Conservation (phyloP, 306 rosid species). For the Geum urbanum region DNA sequence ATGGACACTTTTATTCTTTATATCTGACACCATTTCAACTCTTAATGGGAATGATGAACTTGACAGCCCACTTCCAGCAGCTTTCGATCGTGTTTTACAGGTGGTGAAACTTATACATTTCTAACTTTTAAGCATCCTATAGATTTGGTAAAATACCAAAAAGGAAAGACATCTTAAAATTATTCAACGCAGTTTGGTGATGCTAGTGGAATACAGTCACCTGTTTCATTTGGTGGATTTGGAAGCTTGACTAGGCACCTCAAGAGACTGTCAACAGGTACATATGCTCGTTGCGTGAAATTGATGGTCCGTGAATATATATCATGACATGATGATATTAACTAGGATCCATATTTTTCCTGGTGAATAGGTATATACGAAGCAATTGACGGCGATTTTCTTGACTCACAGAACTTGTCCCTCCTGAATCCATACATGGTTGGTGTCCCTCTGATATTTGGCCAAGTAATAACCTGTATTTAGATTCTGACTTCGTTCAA, state of each 20-base stretch:
- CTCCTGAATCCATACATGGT: constrained; percentile 94
- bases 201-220: constrained; percentile 95
- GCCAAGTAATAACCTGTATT: background rate
- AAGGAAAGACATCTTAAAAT: constrained; percentile 24
- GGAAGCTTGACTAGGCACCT: constrained; percentile 96
- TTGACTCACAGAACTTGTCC: constrained; percentile 71
- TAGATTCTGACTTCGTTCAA: constrained; percentile 8
- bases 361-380: constrained; percentile 68
- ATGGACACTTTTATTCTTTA: background rate
- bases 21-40: constrained; percentile 25
- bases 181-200: constrained; percentile 77
- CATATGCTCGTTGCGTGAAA: constrained; percentile 13
- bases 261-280: constrained; percentile 72
- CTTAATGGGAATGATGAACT: constrained; percentile 32
- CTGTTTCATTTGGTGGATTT: constrained; percentile 90
- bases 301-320: constrained; percentile 8
- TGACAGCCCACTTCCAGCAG: constrained; percentile 79
- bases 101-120: constrained; percentile 33
- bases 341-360: constrained; percentile 21
- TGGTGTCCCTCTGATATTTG: constrained; percentile 26
- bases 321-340: constrained; percentile 6
- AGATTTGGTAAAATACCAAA: constrained; percentile 25
- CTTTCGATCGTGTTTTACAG: constrained; percentile 83
- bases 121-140: constrained; percentile 29
- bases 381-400: constrained; percentile 68